Conservation (phyloP, 805 yeast species). For the Komagataella phaffii region DNA sequence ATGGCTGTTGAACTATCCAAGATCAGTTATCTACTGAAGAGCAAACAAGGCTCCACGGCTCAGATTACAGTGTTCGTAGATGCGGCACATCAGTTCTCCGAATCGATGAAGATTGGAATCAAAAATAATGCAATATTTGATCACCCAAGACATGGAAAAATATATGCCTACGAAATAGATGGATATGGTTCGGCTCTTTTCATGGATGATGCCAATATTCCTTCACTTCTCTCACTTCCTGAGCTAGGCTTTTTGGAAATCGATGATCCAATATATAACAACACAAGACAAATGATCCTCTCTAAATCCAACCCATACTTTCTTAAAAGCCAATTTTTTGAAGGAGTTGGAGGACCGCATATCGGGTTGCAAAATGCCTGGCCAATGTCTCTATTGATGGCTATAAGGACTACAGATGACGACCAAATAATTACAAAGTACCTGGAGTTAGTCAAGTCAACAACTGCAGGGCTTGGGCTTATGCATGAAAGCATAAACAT, state of each 20-base stretch:
- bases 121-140: constrained; percentile 49
- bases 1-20: constrained; percentile 48
- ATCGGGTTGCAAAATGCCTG: constrained; percentile 71
- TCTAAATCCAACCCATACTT: constrained; percentile 63
- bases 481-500: constrained; percentile 79
- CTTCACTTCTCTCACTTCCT: constrained; percentile 70
- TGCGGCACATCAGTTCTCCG: constrained; percentile 22
- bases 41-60: neutral
- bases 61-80: constrained; percentile 3
- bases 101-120: constrained; percentile 38
- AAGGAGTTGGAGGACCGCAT: constrained; percentile 88
- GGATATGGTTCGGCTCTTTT: constrained; percentile 63
- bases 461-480: constrained; percentile 65
- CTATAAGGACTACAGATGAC: constrained; percentile 61
- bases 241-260: constrained; percentile 51
- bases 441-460: constrained; percentile 35
- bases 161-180: constrained; percentile 81
- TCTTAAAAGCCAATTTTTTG: constrained; percentile 44
- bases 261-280: constrained; percentile 51
- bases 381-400: constrained; percentile 79
- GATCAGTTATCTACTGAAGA: constrained; percentile 14
- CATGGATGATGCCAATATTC: constrained; percentile 90
- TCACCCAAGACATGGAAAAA: constrained; percentile 61
- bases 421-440: constrained; percentile 50
- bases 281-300: constrained; percentile 67